phyloP scores from a whole-genome alignment of 129 eudicot genomes.

The Silybum marianum region DNA sequence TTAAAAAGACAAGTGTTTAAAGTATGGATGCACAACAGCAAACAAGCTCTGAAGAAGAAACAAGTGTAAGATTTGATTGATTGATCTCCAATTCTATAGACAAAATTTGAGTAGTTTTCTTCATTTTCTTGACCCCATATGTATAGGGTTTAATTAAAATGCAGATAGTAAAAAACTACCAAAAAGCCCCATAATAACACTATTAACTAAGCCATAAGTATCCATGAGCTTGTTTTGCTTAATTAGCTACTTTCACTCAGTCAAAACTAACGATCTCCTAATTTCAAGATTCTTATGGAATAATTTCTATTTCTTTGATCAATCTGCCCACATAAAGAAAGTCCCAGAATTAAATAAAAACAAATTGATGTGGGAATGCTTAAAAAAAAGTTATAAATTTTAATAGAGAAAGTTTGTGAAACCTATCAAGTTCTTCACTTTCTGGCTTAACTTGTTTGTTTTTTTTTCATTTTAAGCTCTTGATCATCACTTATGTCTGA shows the following conservation, averaged over 20 bases:
- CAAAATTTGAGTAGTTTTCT: background rate
- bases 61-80: constrained; percentile 38
- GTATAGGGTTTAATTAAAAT: constrained; percentile 17
- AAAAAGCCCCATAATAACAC: background rate
- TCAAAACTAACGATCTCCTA: background rate
- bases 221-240: background rate
- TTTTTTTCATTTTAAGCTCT: no score
- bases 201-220: background rate
- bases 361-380: background rate
- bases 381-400: background rate
- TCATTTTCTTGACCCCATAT: constrained; percentile 7
- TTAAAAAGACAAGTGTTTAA: constrained; percentile 73
- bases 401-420: background rate
- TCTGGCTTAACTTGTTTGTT: background rate
- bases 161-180: constrained; percentile 3
- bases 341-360: background rate
- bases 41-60: constrained; percentile 79
- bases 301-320: background rate
- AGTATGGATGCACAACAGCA: constrained; percentile 92
- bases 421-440: background rate
- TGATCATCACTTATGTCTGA: no score
- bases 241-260: constrained; percentile 16
- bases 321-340: background rate
- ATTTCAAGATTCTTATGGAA: background rate
- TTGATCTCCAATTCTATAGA: background rate